phyloP scores from a whole-genome alignment of 371 early-diverging fungal species.

The Actinomortierella wolfii region DNA sequence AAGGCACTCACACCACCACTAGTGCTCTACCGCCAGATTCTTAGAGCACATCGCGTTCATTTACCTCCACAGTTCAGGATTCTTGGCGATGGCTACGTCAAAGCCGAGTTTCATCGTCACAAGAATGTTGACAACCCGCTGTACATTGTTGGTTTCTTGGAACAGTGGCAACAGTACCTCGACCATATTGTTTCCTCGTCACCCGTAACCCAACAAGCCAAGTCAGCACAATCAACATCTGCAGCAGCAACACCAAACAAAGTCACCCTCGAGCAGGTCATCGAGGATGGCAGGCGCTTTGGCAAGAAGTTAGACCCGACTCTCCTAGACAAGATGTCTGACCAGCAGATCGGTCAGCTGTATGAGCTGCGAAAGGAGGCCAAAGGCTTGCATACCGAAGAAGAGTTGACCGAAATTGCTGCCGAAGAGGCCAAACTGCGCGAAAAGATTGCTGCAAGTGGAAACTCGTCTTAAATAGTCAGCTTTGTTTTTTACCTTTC shows the following conservation, averaged over 20 bases:
- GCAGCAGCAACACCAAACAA: constrained; percentile 12
- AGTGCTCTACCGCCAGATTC: constrained; percentile 62
- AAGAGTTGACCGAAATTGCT: constrained; percentile 37
- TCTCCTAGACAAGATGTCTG: constrained; percentile 64
- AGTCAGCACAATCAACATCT: neutral
- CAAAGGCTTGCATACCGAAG: constrained; percentile 48
- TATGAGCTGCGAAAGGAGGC: constrained; percentile 66
- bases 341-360: constrained; percentile 71
- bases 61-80: constrained; percentile 63
- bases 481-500: too few relatives aligned
- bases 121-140: constrained; percentile 65
- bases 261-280: constrained; percentile 19
- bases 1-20: constrained; percentile 56
- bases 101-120: constrained; percentile 68
- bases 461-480: too few relatives aligned
- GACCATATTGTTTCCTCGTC: constrained; percentile 23
- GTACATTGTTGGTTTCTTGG: constrained; percentile 68
- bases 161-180: constrained; percentile 68
- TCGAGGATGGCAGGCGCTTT: constrained; percentile 31
- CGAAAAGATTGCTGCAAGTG: constrained; percentile 21
- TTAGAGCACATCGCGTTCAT: constrained; percentile 56
- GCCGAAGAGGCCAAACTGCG: constrained; percentile 31
- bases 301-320: constrained; percentile 58
- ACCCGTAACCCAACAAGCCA: constrained; percentile 6
- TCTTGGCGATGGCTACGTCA: constrained; percentile 71